Percentiles rank a stretch among this genome's conserved stretches.
phyloP scores from a whole-genome alignment of 225 moss, liverwort and hornwort genomes.

The Polytrichum commune region DNA sequence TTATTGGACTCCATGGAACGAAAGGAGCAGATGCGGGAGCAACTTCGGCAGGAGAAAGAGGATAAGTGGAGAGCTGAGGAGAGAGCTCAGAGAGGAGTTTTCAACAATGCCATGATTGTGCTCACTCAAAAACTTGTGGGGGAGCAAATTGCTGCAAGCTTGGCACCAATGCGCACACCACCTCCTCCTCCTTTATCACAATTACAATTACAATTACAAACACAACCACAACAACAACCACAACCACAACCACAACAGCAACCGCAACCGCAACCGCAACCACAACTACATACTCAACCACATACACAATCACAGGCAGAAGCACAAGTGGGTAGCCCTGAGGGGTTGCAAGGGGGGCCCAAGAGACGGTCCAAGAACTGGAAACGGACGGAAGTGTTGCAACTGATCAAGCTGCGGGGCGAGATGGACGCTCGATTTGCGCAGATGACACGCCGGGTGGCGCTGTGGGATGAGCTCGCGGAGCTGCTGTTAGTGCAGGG shows the following conservation, averaged over 20 bases:
- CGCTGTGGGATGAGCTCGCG: conserved; percentile 67
- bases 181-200: conserved; percentile 8
- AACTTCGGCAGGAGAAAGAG: conserved; percentile 71
- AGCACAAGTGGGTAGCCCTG: conserved; percentile 21
- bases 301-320: too few relatives aligned
- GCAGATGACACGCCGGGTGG: conserved; percentile 56
- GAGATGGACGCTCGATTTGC: conserved; percentile 69
- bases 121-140: conserved; percentile 72
- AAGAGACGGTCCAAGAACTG: conserved; percentile 75
- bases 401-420: conserved; percentile 65
- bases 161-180: conserved; percentile 13
- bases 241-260: too few relatives aligned
- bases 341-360: conserved; percentile 27
- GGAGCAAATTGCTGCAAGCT: conserved; percentile 35
- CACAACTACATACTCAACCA: too few relatives aligned
- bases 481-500: conserved; percentile 51
- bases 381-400: conserved; percentile 68
- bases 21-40: conserved; percentile 70
- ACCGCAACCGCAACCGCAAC: too few relatives aligned
- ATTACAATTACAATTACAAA: too few relatives aligned
- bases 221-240: too few relatives aligned
- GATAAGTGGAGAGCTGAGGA: conserved; percentile 82
- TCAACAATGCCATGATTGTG: conserved; percentile 75
- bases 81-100: conserved; percentile 54
- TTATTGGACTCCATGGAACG: conserved; percentile 68